Percentiles rank a stretch among this genome's conserved stretches.
Conservation (phyloP, 352 stramenopile species). For the Peronospora belbahrii region DNA sequence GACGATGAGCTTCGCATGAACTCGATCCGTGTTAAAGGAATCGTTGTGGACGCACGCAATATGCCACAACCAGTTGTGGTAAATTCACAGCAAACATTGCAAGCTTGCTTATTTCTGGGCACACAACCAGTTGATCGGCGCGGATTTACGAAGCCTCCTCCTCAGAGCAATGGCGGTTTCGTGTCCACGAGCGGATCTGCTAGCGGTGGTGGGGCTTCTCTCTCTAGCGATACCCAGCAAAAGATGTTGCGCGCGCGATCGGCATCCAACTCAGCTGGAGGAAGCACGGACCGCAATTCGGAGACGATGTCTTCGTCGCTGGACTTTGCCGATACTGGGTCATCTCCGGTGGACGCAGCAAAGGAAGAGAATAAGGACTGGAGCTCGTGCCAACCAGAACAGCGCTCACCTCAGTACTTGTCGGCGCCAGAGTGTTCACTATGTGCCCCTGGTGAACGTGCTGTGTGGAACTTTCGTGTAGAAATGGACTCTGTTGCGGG, state of each 20-base stretch:
- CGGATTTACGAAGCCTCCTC: slow-evolving; percentile 81
- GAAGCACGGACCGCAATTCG: slow-evolving; percentile 53
- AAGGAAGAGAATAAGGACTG: slow-evolving; percentile 86
- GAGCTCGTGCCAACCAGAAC: slow-evolving; percentile 80
- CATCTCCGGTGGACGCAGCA: slow-evolving; percentile 42
- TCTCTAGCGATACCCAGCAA: slow-evolving; percentile 48
- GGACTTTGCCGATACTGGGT: slow-evolving; percentile 60
- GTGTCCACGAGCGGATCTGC: slow-evolving; percentile 42
- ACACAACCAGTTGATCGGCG: slow-evolving; percentile 80
- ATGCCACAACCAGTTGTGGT: slow-evolving; percentile 81
- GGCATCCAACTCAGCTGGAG: slow-evolving; percentile 37
- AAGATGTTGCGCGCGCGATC: slow-evolving; percentile 54
- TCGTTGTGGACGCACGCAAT: slow-evolving; percentile 83
- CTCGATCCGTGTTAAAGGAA: slow-evolving; percentile 81
- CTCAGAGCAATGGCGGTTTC: slow-evolving; percentile 81
- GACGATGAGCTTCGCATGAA: slow-evolving; percentile 81
- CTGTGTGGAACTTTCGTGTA: slow-evolving; percentile 86
- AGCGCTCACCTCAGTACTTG: slow-evolving; percentile 64
- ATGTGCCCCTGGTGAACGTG: slow-evolving; percentile 71
- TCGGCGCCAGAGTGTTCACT: slow-evolving; percentile 61
- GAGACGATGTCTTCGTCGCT: slow-evolving; percentile 45
- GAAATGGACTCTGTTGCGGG: slow-evolving; percentile 62
- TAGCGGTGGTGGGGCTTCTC: slow-evolving; percentile 23
- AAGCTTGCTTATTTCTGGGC: slow-evolving; percentile 80
- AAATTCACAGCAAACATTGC: slow-evolving; percentile 81